phyloP scores from a whole-genome alignment of 306 rosid genomes.

The Quercus suber region DNA sequence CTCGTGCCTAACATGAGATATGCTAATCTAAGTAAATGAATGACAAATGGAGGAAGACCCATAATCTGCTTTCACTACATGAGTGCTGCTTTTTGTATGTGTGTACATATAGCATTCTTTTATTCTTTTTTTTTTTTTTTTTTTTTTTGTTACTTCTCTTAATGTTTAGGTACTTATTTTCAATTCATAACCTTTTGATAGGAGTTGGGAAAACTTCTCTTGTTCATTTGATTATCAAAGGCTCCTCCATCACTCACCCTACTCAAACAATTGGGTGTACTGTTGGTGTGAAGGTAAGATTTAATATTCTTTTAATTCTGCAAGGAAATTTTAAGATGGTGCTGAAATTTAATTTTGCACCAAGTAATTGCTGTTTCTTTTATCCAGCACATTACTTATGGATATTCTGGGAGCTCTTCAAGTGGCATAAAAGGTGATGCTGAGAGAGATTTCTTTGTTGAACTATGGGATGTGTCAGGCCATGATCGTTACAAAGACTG shows the following conservation, averaged over 20 bases:
- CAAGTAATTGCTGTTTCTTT: slow-evolving; percentile 19
- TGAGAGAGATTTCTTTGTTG: slow-evolving; percentile 90
- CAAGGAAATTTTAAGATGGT: slow-evolving; percentile 7
- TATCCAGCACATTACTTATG: slow-evolving; percentile 67
- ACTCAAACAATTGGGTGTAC: slow-evolving; percentile 91
- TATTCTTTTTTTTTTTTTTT: background rate
- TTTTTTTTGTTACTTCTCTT: background rate
- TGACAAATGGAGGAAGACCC: background rate
- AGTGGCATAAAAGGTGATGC: slow-evolving; percentile 77
- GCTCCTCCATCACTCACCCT: slow-evolving; percentile 71
- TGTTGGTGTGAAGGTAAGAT: slow-evolving; percentile 75
- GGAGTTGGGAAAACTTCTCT: slow-evolving; percentile 98
- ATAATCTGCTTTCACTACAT: background rate
- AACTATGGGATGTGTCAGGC: slow-evolving; percentile 98
- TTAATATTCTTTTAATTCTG: background rate
- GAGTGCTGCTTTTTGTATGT: background rate
- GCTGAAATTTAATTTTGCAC: slow-evolving; percentile 17
- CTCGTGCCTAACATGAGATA: background rate
- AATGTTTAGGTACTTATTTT: background rate
- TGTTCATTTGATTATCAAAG: slow-evolving; percentile 79
- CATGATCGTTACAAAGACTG: slow-evolving; percentile 96
- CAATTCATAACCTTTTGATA: slow-evolving; percentile 22
- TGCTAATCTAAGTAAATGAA: background rate
- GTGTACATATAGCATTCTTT: background rate
- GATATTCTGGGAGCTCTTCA: slow-evolving; percentile 87